Percentiles rank a stretch among this genome's conserved stretches.
Conservation (phyloP, 441 rosid genomes). For the Adansonia rubrostipa region DNA sequence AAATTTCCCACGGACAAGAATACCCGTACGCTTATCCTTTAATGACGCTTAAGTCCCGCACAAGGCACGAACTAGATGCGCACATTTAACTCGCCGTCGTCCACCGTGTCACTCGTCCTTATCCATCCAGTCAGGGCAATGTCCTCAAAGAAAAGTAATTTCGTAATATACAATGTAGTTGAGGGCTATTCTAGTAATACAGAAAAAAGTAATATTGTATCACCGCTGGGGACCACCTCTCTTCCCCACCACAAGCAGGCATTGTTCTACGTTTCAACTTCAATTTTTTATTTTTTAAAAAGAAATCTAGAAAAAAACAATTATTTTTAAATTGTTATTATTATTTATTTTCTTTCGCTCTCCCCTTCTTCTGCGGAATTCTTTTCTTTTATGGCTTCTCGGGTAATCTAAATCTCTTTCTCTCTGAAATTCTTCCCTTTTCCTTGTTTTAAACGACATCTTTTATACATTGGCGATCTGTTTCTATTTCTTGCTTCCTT, state of each 20-base stretch:
- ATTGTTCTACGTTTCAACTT: slow-evolving; percentile 41
- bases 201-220: background rate
- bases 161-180: slow-evolving; percentile 15
- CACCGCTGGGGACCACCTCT: slow-evolving; percentile 62
- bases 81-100: background rate
- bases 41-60: slow-evolving; percentile 14
- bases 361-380: slow-evolving; percentile 53
- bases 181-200: slow-evolving; percentile 37
- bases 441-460: slow-evolving; percentile 29
- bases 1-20: background rate
- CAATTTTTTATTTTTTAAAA: background rate
- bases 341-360: slow-evolving; percentile 42
- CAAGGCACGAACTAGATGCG: background rate
- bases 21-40: background rate
- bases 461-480: slow-evolving; percentile 43
- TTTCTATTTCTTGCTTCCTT: slow-evolving; percentile 26
- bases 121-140: slow-evolving; percentile 18
- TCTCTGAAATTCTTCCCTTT: background rate
- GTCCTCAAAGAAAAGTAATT: slow-evolving; percentile 19
- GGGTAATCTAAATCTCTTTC: slow-evolving; percentile 44
- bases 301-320: no score
- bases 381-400: slow-evolving; percentile 38
- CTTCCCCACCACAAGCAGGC: slow-evolving; percentile 69
- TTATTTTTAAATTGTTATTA: background rate
- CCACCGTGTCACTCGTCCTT: background rate